phyloP scores from a whole-genome alignment of 148 eudicot species.

The Rhododendron ovatum region DNA sequence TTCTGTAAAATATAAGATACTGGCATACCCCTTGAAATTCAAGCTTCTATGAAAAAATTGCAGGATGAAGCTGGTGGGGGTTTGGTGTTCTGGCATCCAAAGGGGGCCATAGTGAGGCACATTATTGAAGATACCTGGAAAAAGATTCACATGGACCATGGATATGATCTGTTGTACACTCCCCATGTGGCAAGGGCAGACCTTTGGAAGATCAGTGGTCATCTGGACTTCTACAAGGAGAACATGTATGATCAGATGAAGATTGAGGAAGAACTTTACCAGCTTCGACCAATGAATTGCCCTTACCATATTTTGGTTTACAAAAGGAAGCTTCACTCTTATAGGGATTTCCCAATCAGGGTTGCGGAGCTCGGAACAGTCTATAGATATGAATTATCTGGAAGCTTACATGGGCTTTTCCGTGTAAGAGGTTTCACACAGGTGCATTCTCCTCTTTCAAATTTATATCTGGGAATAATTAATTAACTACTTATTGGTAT shows the following conservation, averaged over 20 bases:
- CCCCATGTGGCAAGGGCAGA: conserved; percentile 99
- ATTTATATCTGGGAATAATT: not conserved
- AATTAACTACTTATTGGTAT: not conserved
- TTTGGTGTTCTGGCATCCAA: conserved; percentile 98
- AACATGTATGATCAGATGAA: conserved; percentile 97
- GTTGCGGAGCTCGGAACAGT: conserved; percentile 99
- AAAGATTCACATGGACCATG: conserved; percentile 74
- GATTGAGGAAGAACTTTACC: conserved; percentile 91
- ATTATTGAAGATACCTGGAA: conserved; percentile 95
- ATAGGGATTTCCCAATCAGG: conserved; percentile 88
- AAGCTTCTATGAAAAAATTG: conserved; percentile 13
- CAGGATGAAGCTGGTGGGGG: conserved; percentile 99
- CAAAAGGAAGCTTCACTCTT: conserved; percentile 83
- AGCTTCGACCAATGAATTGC: conserved; percentile 99
- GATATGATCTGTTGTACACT: conserved; percentile 85
- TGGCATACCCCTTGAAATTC: not conserved
- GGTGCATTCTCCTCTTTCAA: conserved; percentile 31
- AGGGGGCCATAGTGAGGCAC: conserved; percentile 89
- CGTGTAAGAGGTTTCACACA: conserved; percentile 99
- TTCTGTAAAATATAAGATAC: not conserved
- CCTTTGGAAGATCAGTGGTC: conserved; percentile 98
- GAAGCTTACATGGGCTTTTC: conserved; percentile 95
- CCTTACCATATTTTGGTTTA: conserved; percentile 94
- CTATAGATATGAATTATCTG: conserved; percentile 93
- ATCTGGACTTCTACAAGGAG: conserved; percentile 92